Evolutionary conservation across 1,284 basidiomycete species (phyloP), one percentile per base, ranked within the genome.

Genomic region (Ustilago esculenta): DNA sequence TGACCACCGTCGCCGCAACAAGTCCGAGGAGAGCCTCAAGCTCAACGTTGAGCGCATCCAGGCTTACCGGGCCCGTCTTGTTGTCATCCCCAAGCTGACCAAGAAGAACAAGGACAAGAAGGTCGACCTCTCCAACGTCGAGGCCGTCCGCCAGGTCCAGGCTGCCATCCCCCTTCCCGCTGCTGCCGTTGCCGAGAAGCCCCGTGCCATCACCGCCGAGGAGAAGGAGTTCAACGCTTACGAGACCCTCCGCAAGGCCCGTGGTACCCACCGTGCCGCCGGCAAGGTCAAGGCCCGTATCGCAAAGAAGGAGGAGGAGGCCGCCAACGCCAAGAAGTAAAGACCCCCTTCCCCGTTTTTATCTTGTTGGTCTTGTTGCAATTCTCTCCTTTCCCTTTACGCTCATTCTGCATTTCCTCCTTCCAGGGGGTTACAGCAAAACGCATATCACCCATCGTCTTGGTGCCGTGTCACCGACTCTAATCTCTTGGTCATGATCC

Each of bases 1-100:
- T 75, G 95, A 99, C 86, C 94, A 97, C 87, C 88, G 95, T 84
- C 90, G 96, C 86, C 89, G 93, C 84, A 97, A 96, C 87, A 78
- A 94, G 85, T 94, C 91, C 82, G 95, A 96, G 87, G 95, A 98
- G 88, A 92, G 92, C 83, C 93, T 97, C 86, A 88, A 90, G 82
- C 82, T 97, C 83, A 99, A 99, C 85, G 90, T 96, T 56, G 92
- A 95, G 85, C 88, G 95, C 81, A 87, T 99, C 84, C 89, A 92
- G 85, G 91, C 91, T 44, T 98, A 98, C 91, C 92, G 92, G 87
- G 85, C 86, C 66, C 83, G 86, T 73, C 82, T 86, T 67, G 85
- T 87, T 53, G 90, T 99, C 85, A 95, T 98, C 90, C 95, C 95
- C 83, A 90, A 76, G 70, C 72, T 80, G 64, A 75, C 44, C 73